Conservation (phyloP, 768 basidiomycete species). For the Calocera cornea region DNA sequence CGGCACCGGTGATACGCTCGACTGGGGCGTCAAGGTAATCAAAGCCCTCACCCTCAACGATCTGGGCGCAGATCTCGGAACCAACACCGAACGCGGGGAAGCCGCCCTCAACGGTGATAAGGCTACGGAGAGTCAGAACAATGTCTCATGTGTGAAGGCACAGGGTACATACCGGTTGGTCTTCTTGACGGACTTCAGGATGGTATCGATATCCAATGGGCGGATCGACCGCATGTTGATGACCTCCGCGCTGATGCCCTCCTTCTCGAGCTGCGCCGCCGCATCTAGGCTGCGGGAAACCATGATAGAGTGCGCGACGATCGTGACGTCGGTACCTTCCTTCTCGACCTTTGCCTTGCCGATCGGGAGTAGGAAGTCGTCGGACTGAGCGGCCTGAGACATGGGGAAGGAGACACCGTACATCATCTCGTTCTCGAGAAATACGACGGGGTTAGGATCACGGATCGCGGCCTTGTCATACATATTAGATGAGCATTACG, state of each 20-base stretch:
- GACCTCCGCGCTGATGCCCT: constrained; percentile 94
- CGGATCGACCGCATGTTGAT: constrained; percentile 94
- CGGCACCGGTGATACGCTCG: constrained; percentile 91
- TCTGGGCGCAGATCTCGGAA: constrained; percentile 95
- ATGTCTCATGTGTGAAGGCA: neutral
- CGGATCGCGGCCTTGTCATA: constrained; percentile 72
- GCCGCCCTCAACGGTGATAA: constrained; percentile 92
- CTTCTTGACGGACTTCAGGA: constrained; percentile 95
- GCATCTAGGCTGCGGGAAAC: constrained; percentile 91
- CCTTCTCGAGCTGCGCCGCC: constrained; percentile 83
- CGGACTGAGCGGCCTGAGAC: constrained; percentile 87
- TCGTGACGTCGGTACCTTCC: constrained; percentile 81
- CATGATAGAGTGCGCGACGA: constrained; percentile 98
- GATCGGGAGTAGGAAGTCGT: constrained; percentile 88
- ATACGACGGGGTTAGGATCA: constrained; percentile 95
- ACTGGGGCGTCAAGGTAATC: constrained; percentile 98
- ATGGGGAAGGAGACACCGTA: constrained; percentile 97
- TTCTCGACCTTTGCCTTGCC: constrained; percentile 96
- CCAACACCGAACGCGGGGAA: constrained; percentile 99
- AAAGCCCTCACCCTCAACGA: constrained; percentile 93
- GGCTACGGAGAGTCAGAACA: constrained; percentile 30
- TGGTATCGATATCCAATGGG: constrained; percentile 94
- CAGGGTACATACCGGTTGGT: constrained; percentile 59
- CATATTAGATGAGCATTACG: neutral
- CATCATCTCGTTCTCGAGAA: constrained; percentile 98